Conservation (phyloP, 306 rosid species). For the Betula pendula region DNA sequence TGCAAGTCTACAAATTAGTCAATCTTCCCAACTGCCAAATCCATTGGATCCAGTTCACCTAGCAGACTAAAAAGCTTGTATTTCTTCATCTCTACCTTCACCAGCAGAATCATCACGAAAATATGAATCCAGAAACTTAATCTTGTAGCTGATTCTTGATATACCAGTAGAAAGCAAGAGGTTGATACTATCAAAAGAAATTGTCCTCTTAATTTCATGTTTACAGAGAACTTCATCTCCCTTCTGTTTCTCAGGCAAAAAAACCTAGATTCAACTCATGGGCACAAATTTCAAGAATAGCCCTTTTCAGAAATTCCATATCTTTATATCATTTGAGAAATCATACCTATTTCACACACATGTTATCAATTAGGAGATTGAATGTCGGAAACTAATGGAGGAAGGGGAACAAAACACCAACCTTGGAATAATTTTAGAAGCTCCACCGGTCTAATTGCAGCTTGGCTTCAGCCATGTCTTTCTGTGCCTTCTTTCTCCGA, state of each 20-base stretch:
- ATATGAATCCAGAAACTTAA: not conserved
- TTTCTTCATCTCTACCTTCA: not conserved
- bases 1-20: not conserved
- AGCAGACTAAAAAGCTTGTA: not conserved
- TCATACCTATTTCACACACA: too few species aligned
- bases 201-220: not conserved
- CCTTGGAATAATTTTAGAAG: slow-evolving; percentile 48
- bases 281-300: too few species aligned
- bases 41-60: not conserved
- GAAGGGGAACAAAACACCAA: slow-evolving; percentile 18
- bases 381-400: too few species aligned
- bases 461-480: slow-evolving; percentile 96
- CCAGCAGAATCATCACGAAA: not conserved
- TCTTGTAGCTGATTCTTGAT: not conserved
- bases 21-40: not conserved
- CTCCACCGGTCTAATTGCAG: slow-evolving; percentile 86
- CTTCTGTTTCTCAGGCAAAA: slow-evolving; percentile 2
- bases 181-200: not conserved
- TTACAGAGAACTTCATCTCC: not conserved
- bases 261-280: not conserved
- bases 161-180: not conserved
- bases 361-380: too few species aligned
- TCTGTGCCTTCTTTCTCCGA: slow-evolving; percentile 91
- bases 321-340: too few species aligned
- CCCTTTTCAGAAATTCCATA: too few species aligned